Base-by-base conservation (phyloP, 2,329 filamentous ascomycete genomes). In the Thyridium curvatum region DNA sequence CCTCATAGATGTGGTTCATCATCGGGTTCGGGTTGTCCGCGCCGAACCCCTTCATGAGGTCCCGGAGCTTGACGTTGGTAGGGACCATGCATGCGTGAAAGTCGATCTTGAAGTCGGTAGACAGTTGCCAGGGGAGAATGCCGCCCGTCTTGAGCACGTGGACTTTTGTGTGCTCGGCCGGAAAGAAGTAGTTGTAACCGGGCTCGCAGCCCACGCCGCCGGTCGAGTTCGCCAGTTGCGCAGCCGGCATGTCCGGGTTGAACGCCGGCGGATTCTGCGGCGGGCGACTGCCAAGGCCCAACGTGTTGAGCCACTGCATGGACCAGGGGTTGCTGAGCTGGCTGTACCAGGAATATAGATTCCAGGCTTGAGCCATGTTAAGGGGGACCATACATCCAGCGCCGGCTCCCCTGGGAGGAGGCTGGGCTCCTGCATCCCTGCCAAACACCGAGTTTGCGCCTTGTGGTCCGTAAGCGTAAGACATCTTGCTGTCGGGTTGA, bases 101-200 rank as follows among this genome's bases (percentile, higher is more conserved):
- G 1, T 61, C 52, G 29, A 74, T 61, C 44, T 58, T 52, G 26
- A 58, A 62, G 36, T 60, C 65, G 15, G 56, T 50, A 1, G 58
- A 65, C 7, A 69, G 54, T 46, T 71, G 66, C 77, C 77, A 82
- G 0, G 78, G 78, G 0, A 71, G 62, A 0, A 54, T 62, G 13
- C 57, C 38, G 1, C 50, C 49, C 8, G 68, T 66, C 45, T 69
- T 70, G 55, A 83, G 67, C 3, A 82, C 63, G 47, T 81, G 75
- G 7, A 81, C 61, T 46, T 76, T 79, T 21, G 74, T 76, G 53
- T 81, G 74, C 45, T 74, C 65, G 0, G 60, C 49, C 0, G 74
- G 69, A 57, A 80, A 82, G 51, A 80, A 71, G 56, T 79, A 78
- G 59, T 78, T 77, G 61, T 79, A 82, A 2, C 77, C 79, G 0